Conservation (phyloP, 2,329 filamentous ascomycete genomes). For the Teratosphaeriaceae sp. region DNA sequence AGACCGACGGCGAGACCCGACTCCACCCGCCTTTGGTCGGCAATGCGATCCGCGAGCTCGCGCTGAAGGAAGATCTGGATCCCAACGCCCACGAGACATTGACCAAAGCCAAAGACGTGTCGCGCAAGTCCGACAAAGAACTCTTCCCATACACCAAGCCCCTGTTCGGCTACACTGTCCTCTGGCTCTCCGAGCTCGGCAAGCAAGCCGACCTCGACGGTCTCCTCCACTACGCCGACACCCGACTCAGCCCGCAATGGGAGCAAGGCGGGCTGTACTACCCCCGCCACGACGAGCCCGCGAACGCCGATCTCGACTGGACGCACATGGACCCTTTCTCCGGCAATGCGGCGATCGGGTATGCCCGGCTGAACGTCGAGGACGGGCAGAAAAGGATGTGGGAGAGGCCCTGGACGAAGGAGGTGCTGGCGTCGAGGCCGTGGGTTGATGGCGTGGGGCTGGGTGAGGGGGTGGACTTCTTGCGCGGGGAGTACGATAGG, state of each 20-base stretch:
- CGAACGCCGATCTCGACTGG: slow-evolving; percentile 21
- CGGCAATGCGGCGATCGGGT: slow-evolving; percentile 32
- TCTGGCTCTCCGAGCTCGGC: slow-evolving; percentile 32
- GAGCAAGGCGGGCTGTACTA: slow-evolving; percentile 33
- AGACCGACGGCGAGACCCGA: background rate
- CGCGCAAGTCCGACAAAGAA: background rate
- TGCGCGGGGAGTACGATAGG: slow-evolving; percentile 19
- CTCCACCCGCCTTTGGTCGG: background rate
- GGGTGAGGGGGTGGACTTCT: slow-evolving; percentile 19
- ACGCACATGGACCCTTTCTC: slow-evolving; percentile 30
- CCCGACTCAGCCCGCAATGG: slow-evolving; percentile 25
- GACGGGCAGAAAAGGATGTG: slow-evolving; percentile 33
- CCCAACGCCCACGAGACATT: background rate
- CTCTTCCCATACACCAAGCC: slow-evolving; percentile 18
- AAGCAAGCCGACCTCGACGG: slow-evolving; percentile 14
- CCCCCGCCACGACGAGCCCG: slow-evolving; percentile 18
- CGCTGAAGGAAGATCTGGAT: background rate
- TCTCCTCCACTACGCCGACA: slow-evolving; percentile 26
- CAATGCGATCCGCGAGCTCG: background rate
- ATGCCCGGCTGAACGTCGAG: slow-evolving; percentile 31
- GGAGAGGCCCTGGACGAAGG: slow-evolving; percentile 26
- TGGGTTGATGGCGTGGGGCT: slow-evolving; percentile 20
- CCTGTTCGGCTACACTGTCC: slow-evolving; percentile 24
- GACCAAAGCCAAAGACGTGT: background rate
- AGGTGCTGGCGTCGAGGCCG: slow-evolving; percentile 26